Evolutionary conservation across 192 early-diverging fungal genomes (phyloP), one percentile per base, ranked within the genome.

Genomic region (Gaertneriomyces sp.): DNA sequence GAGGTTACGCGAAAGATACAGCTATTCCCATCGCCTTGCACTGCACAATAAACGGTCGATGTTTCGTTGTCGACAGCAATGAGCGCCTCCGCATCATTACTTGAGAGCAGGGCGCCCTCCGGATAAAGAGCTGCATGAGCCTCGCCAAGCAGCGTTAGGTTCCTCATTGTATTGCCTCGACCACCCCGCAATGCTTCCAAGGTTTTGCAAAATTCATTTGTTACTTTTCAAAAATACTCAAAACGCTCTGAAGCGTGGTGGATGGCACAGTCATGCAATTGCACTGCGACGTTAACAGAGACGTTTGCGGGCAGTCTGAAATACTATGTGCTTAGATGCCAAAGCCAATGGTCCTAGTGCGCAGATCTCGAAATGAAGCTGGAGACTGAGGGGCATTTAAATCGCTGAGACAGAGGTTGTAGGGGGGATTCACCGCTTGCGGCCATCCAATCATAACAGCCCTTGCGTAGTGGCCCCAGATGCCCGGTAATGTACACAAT

Each of bases 1-100:
- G 10, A 14, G 44, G 12, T 16, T 12, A 66, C 54, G 7, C 44
- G 16, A 54, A 45, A 66, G 14, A 81, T 65, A 33, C 72, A 59
- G 42, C 79, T 68, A 0, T 63, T 19, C 16, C 59, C 58, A 10
- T 70, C 61, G n/a, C 53, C 70, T 7, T 66, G 68, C n/a, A 76
- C 73, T 38, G 85, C 77, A n/a, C 76, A 78, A 67, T 81, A 87
- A 46, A 81, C 76, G 19, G 74, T 65, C 1, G 56, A 69, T 4
- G 74, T 78, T 51, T 87, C 85, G 14, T 81, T 75, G 69, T 87
- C 85, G 16, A 61, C 60, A 4, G 77, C 25, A 9, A 62, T 14
- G 16, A 16, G 55, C 55, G 14, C 3, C 16, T 38, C 17, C 14
- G 2, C 55, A 14, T 16, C 17, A 17, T 49, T 17, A 12, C 17